phyloP scores from a whole-genome alignment of 129 eudicot genomes.

The Flaveria robusta region DNA sequence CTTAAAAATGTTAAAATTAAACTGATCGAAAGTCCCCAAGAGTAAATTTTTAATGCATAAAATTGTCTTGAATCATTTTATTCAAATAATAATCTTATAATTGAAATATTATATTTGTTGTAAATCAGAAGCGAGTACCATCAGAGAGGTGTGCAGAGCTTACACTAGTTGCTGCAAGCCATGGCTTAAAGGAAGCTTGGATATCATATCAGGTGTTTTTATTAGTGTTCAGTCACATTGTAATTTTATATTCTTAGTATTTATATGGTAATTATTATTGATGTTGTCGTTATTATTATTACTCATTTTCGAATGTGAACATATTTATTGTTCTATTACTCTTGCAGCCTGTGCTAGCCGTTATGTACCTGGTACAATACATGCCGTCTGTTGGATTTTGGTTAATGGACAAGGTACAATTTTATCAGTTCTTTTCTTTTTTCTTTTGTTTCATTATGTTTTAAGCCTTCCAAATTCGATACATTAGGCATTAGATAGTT shows the following conservation, averaged over 20 bases:
- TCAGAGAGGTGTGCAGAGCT: conserved; percentile 96
- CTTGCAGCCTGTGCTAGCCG: conserved; percentile 94
- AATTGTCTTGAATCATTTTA: not conserved
- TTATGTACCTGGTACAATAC: conserved; percentile 93
- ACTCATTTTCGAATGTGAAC: not conserved
- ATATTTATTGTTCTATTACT: conserved; percentile 22
- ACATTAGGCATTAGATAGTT: not conserved
- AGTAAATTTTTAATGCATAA: not conserved
- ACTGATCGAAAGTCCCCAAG: not conserved
- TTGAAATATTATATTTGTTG: not conserved
- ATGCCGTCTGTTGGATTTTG: conserved; percentile 86
- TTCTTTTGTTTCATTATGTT: not conserved
- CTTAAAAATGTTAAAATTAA: not conserved
- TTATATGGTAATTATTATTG: not conserved
- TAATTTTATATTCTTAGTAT: not conserved
- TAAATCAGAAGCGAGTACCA: conserved; percentile 75
- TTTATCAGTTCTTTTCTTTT: not conserved
- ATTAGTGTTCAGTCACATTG: not conserved
- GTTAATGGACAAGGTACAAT: conserved; percentile 96
- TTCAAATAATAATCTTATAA: not conserved
- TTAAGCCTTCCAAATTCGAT: not conserved
- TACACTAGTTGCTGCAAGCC: conserved; percentile 84
- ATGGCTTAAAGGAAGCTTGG: conserved; percentile 96
- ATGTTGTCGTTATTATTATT: not conserved
- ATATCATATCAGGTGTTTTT: conserved; percentile 84